A percentile compares a stretch with the other conserved stretches of the same genome.
Evolutionary conservation across 2,329 filamentous ascomycete genomes (phyloP).

Genomic region (Lasiodiplodia citricola): DNA sequence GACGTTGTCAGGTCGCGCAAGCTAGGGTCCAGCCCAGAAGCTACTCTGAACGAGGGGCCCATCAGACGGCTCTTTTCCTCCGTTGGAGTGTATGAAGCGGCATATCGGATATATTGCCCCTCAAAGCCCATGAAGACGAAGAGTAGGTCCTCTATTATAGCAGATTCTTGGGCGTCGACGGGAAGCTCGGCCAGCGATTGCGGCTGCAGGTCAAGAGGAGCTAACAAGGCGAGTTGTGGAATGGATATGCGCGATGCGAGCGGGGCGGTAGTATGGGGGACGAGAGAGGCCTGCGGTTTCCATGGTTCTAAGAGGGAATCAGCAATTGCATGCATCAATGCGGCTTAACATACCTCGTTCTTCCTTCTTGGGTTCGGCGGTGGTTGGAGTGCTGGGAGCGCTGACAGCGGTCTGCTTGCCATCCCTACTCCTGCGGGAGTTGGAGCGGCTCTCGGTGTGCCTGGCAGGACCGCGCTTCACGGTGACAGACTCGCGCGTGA

Average conservation of each 20-base stretch:
- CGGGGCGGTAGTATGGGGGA: slow-evolving; percentile 73
- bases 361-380: slow-evolving; percentile 25
- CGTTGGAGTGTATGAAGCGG: slow-evolving; percentile 78
- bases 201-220: slow-evolving; percentile 72
- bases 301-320: slow-evolving; percentile 57
- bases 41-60: slow-evolving; percentile 80
- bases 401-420: slow-evolving; percentile 2
- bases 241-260: slow-evolving; percentile 71
- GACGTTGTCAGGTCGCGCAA: slow-evolving; percentile 83
- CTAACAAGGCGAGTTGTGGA: slow-evolving; percentile 66
- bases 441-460: slow-evolving; percentile 40
- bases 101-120: slow-evolving; percentile 93
- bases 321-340: neutral
- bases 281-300: slow-evolving; percentile 79
- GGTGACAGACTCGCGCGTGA: slow-evolving; percentile 15
- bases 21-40: slow-evolving; percentile 86
- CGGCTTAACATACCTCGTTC: slow-evolving; percentile 11
- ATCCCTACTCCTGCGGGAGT: slow-evolving; percentile 38
- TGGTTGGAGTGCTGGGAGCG: slow-evolving; percentile 4
- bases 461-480: slow-evolving; percentile 43
- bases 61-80: slow-evolving; percentile 86
- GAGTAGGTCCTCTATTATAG: slow-evolving; percentile 85
- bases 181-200: slow-evolving; percentile 71
- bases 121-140: slow-evolving; percentile 99
- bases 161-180: slow-evolving; percentile 82